These are phyloP conservation scores for Yamadazyma songkhlaensis DNA, from an alignment of 1,139 yeast genomes.

Conservation along the genomic window DNA sequence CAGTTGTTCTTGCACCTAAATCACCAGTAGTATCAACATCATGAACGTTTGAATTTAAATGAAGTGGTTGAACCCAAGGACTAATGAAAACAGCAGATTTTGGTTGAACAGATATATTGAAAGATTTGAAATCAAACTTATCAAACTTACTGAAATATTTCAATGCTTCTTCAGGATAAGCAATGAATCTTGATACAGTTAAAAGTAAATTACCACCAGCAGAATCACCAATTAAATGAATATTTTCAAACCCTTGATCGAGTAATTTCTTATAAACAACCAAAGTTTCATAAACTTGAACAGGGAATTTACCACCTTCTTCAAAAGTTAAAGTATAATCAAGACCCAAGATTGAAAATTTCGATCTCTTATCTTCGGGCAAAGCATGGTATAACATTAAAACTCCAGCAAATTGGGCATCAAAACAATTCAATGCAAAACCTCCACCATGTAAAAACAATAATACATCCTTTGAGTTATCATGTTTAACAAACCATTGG, in stretches of 20 bases:
- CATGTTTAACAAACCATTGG: conserved; percentile 30
- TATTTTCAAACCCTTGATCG: conserved; percentile 24
- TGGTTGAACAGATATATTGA: conserved; percentile 23
- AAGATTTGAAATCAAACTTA: conserved; percentile 11
- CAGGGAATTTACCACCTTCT: conserved; percentile 28
- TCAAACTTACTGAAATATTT: conserved; percentile 17
- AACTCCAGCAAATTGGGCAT: conserved; percentile 25
- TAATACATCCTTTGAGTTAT: conserved; percentile 12
- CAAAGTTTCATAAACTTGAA: conserved; percentile 36
- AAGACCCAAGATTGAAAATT: conserved; percentile 26
- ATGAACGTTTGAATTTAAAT: conserved; percentile 15
- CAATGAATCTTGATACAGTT: conserved; percentile 29
- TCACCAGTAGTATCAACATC: conserved; percentile 29
- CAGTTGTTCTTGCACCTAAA: conserved; percentile 26
- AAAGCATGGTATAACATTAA: conserved; percentile 24
- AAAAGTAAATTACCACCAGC: conserved; percentile 45
- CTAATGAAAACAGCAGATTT: conserved; percentile 32
- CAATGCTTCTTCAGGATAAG: conserved; percentile 29
- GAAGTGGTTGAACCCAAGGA: conserved; percentile 42
- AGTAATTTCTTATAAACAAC: conserved; percentile 26
- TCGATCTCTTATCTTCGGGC: conserved; percentile 15
- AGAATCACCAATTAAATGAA: conserved; percentile 45
- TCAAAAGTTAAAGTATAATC: conserved; percentile 38
- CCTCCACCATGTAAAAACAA: conserved; percentile 43
- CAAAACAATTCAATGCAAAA: conserved; percentile 28